Evolutionary conservation across 108 stramenopile genomes (phyloP).

Genomic region (Mayamaea pseudoterrestris): DNA sequence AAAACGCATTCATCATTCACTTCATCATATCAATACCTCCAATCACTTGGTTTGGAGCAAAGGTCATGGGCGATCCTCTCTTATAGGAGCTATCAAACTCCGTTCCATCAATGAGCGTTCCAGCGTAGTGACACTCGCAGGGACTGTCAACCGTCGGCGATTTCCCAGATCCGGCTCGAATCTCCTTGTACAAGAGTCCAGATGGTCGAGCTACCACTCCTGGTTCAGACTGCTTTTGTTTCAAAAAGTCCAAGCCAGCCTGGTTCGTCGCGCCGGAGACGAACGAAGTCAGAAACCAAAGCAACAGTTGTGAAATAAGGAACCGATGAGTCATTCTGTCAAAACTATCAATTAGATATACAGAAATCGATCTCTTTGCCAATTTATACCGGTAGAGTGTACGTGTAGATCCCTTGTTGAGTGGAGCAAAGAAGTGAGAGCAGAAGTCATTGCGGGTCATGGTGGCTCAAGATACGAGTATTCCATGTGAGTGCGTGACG

Average conservation of each 20-base stretch:
- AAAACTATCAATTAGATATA: too few relatives aligned
- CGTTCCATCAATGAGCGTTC: slow-evolving; percentile 79
- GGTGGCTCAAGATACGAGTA: too few relatives aligned
- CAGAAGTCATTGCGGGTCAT: too few relatives aligned
- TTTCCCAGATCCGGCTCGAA: slow-evolving; percentile 46
- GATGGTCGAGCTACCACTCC: slow-evolving; percentile 62
- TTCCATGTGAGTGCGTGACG: too few relatives aligned
- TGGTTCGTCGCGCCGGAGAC: slow-evolving; percentile 43
- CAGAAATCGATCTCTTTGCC: too few relatives aligned
- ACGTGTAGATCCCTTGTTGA: too few relatives aligned
- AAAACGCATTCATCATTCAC: slow-evolving; percentile 15
- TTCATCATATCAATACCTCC: too few relatives aligned
- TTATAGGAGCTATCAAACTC: slow-evolving; percentile 79
- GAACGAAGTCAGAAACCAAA: not conserved
- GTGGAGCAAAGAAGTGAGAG: too few relatives aligned
- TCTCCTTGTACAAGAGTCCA: slow-evolving; percentile 82
- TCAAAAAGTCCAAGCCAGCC: slow-evolving; percentile 62
- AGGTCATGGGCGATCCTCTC: slow-evolving; percentile 71
- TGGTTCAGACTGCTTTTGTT: slow-evolving; percentile 47
- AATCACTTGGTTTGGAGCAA: slow-evolving; percentile 88
- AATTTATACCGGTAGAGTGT: too few relatives aligned
- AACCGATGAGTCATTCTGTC: too few relatives aligned
- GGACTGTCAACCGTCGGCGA: slow-evolving; percentile 47
- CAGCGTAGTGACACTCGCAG: slow-evolving; percentile 86
- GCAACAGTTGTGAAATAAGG: too few relatives aligned